Conservation (phyloP, 257 asterid species). For the Gentiana macrophylla region DNA sequence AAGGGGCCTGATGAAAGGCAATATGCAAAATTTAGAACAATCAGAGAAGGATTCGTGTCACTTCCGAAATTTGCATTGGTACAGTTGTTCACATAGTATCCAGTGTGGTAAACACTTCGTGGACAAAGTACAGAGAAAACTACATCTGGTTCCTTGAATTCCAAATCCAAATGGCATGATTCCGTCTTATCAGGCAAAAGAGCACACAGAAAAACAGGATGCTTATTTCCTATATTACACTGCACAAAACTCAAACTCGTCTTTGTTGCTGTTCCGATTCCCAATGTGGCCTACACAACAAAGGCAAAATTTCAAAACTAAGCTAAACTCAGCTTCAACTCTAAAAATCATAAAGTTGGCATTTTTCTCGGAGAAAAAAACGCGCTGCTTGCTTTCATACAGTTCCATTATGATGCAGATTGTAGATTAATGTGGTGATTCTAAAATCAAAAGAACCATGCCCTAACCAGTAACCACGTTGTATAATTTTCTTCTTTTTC, state of each 20-base stretch:
- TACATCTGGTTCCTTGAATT: slow-evolving; percentile 82
- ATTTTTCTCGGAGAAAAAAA: too few relatives aligned
- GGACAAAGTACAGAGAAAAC: slow-evolving; percentile 78
- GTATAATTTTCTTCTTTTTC: background rate
- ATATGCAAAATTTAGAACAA: too few relatives aligned
- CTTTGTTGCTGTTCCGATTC: slow-evolving; percentile 39
- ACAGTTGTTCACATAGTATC: slow-evolving; percentile 40
- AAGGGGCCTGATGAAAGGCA: too few relatives aligned
- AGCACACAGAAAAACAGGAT: slow-evolving; percentile 57
- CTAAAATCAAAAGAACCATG: background rate
- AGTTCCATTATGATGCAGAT: too few relatives aligned
- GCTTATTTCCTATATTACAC: slow-evolving; percentile 66
- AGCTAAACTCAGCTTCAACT: background rate
- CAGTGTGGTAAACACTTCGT: slow-evolving; percentile 58
- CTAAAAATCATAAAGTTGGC: background rate
- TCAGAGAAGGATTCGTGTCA: slow-evolving; percentile 58
- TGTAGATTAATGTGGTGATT: background rate
- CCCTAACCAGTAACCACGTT: background rate
- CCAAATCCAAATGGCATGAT: slow-evolving; percentile 69
- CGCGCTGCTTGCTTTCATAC: too few relatives aligned
- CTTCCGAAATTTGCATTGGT: slow-evolving; percentile 24
- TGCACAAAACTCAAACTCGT: slow-evolving; percentile 58
- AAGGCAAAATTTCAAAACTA: background rate
- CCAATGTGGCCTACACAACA: slow-evolving; percentile 66
- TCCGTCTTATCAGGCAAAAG: slow-evolving; percentile 50